These are phyloP conservation scores for Emmonsiellopsis sp. DNA, from an alignment of 2,329 filamentous ascomycete genomes.

Conservation along the genomic window DNA sequence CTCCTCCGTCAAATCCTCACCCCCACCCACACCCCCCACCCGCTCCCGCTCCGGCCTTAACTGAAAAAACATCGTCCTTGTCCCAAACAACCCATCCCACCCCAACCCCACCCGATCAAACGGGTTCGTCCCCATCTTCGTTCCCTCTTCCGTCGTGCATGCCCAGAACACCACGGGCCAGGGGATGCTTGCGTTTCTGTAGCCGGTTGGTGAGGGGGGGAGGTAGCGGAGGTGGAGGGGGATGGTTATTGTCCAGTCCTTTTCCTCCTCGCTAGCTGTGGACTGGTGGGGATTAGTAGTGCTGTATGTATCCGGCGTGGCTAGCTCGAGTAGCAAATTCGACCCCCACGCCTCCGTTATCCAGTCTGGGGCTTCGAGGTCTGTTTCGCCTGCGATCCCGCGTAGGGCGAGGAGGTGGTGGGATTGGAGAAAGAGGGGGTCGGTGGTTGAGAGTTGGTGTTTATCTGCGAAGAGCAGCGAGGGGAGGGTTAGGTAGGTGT, in stretches of 20 bases:
- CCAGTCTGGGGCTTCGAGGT: constrained; percentile 86
- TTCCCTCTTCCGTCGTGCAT: constrained; percentile 48
- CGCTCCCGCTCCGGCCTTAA: constrained; percentile 40
- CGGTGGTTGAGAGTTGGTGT: constrained; percentile 59
- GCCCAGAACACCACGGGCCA: constrained; percentile 89
- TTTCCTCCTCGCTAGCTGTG: not conserved
- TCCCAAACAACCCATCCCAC: constrained; percentile 71
- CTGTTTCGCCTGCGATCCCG: constrained; percentile 65
- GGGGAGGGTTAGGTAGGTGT: constrained; percentile 77
- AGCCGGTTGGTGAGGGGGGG: constrained; percentile 49
- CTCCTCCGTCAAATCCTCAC: constrained; percentile 40
- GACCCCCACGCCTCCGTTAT: constrained; percentile 70
- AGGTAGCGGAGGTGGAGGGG: constrained; percentile 84
- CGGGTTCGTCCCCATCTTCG: constrained; percentile 64
- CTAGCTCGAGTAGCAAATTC: constrained; percentile 64
- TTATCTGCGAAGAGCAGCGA: constrained; percentile 75
- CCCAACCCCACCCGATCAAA: constrained; percentile 82
- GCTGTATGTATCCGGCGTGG: constrained; percentile 37
- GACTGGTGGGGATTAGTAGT: not conserved
- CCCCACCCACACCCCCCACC: constrained; percentile 4
- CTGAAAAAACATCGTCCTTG: constrained; percentile 77
- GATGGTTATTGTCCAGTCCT: constrained; percentile 40
- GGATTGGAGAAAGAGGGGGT: constrained; percentile 63
- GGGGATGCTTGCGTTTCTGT: constrained; percentile 53
- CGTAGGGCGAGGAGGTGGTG: constrained; percentile 66